Evolutionary conservation across 352 stramenopile species (phyloP).

Genomic region (Globisporangium polare): DNA sequence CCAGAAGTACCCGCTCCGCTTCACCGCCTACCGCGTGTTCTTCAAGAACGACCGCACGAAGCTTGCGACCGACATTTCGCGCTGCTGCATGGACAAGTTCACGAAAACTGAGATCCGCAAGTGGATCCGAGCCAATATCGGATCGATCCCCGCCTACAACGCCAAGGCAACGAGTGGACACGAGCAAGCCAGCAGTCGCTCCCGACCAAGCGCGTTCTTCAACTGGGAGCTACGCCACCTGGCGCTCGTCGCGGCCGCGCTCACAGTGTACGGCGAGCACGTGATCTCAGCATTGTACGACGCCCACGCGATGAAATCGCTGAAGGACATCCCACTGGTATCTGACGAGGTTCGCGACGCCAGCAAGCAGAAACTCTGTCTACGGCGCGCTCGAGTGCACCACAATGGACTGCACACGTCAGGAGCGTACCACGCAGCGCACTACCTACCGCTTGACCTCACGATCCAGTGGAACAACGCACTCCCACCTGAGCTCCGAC

Average conservation of each 20-base stretch:
- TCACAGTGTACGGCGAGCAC: constrained; percentile 6
- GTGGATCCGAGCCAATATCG: constrained; percentile 8
- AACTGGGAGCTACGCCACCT: constrained; percentile 9
- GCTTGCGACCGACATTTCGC: constrained; percentile 10
- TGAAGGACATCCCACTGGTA: constrained; percentile 10
- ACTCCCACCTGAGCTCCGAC: neutral
- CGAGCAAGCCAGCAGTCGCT: neutral
- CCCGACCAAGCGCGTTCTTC: neutral
- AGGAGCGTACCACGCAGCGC: constrained; percentile 4
- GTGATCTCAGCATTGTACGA: constrained; percentile 9
- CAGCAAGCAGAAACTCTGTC: constrained; percentile 4
- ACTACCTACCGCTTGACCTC: constrained; percentile 13
- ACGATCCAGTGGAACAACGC: constrained; percentile 16
- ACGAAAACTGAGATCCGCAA: constrained; percentile 2
- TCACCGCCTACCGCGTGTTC: constrained; percentile 9
- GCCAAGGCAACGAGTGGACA: neutral
- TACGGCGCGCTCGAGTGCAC: neutral
- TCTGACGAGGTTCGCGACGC: constrained; percentile 8
- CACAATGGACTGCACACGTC: neutral
- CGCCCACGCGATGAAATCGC: neutral
- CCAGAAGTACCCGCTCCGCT: neutral
- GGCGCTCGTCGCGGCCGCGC: constrained; percentile 9
- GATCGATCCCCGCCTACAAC: neutral
- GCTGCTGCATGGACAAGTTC: constrained; percentile 7
- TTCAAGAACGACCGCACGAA: constrained; percentile 9